Evolutionary conservation across 148 eudicot genomes (phyloP).

Genomic region (Vaccinium myrtillus): DNA sequence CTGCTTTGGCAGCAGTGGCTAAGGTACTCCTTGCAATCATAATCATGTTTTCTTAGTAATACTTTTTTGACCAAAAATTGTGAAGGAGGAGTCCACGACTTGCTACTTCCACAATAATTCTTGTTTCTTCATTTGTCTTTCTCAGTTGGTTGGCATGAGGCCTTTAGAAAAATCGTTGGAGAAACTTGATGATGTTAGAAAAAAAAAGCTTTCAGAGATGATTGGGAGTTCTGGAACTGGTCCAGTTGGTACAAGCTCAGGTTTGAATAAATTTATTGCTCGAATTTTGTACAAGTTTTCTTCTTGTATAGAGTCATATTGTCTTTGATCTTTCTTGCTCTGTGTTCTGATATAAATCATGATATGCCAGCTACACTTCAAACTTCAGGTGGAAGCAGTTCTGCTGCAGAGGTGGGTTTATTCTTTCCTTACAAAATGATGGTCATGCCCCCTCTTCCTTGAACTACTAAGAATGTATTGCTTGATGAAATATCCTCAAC

Average conservation of each 20-base stretch:
- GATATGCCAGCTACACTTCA: constrained; percentile 44
- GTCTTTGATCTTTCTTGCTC: constrained; percentile 1
- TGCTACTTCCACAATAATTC: neutral
- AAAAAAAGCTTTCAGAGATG: constrained; percentile 94
- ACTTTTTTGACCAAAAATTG: neutral
- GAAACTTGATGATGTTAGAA: constrained; percentile 94
- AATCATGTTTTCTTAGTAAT: neutral
- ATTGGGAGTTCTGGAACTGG: constrained; percentile 73
- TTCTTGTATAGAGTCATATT: neutral
- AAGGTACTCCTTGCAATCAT: constrained; percentile 44
- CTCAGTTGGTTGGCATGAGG: constrained; percentile 93
- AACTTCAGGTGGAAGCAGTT: constrained; percentile 52
- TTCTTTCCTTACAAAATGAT: constrained; percentile 12
- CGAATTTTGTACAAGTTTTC: neutral
- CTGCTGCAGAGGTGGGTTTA: constrained; percentile 53
- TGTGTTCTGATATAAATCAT: constrained; percentile 9
- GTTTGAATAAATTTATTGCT: constrained; percentile 31
- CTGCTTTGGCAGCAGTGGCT: constrained; percentile 90
- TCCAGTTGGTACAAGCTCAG: constrained; percentile 52
- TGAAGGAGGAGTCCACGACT: neutral
- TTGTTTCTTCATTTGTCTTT: neutral
- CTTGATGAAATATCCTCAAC: neutral
- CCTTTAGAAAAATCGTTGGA: constrained; percentile 96
- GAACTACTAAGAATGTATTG: neutral
- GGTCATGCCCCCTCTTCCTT: neutral